These are phyloP conservation scores for Aspergillus funiculosus DNA, from an alignment of 495 filamentous ascomycete genomes.

Conservation along the genomic window DNA sequence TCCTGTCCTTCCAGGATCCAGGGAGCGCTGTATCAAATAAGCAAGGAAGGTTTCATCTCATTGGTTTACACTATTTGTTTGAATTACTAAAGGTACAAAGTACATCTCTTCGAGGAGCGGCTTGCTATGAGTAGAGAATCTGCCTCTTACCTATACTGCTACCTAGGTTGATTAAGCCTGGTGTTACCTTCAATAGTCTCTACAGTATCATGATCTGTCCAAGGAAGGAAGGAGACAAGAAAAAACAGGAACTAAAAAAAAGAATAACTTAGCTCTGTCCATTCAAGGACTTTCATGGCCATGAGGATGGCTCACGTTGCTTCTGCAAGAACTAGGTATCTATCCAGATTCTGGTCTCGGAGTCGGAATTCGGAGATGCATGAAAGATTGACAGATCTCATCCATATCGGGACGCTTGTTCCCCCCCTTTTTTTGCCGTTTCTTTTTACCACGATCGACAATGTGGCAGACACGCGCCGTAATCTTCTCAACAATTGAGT, in stretches of 20 bases:
- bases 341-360: not conserved
- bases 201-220: no score
- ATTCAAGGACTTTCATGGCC: no score
- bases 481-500: constrained; percentile 1
- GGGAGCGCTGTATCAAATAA: not conserved
- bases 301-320: constrained; percentile 10
- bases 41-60: not conserved
- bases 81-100: no score
- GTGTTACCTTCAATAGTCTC: constrained; percentile 5
- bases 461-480: constrained; percentile 6
- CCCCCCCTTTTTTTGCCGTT: not conserved
- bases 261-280: no score
- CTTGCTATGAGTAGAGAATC: no score
- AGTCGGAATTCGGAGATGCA: constrained; percentile 1
- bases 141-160: no score
- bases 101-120: no score
- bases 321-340: constrained; percentile 12
- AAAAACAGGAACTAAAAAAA: no score
- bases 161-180: no score
- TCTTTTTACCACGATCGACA: not conserved
- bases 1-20: not conserved
- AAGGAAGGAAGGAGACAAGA: not conserved
- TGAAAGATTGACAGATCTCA: constrained; percentile 11
- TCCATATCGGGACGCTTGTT: not conserved
- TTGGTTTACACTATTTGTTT: not conserved